These are phyloP conservation scores for Candida nanaspora DNA, from an alignment of 805 yeast species.

Conservation along the genomic window DNA sequence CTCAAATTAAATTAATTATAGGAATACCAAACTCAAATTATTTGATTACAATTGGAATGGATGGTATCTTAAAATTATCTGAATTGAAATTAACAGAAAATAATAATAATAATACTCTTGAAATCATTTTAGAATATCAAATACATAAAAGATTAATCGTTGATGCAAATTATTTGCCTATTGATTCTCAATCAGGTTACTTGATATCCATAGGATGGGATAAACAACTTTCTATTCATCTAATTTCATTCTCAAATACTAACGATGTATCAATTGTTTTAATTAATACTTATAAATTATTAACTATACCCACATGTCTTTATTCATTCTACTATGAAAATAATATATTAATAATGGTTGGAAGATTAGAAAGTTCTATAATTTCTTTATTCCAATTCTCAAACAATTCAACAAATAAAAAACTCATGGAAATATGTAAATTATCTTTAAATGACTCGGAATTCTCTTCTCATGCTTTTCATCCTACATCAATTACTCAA, in stretches of 20 bases:
- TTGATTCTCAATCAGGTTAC: conserved; percentile 19
- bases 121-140: conserved; percentile 9
- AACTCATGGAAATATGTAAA: conserved; percentile 30
- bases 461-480: conserved; percentile 56
- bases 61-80: conserved; percentile 17
- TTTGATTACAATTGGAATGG: conserved; percentile 26
- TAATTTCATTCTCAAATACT: conserved; percentile 18
- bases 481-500: conserved; percentile 40
- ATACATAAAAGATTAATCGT: conserved; percentile 25
- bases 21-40: conserved; percentile 14
- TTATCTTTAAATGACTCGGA: conserved; percentile 69
- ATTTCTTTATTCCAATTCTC: conserved; percentile 35
- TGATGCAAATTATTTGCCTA: conserved; percentile 10
- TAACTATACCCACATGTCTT: conserved; percentile 47
- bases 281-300: conserved; percentile 27
- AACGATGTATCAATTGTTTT: conserved; percentile 6
- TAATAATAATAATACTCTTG: not conserved
- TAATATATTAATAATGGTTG: conserved; percentile 39
- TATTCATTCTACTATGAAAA: conserved; percentile 22
- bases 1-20: conserved; percentile 13
- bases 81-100: not conserved
- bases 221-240: conserved; percentile 31
- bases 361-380: conserved; percentile 54
- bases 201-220: conserved; percentile 60
- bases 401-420: conserved; percentile 3